Conservation (phyloP, 1,284 basidiomycete species). For the Neolentinus lepideus region DNA sequence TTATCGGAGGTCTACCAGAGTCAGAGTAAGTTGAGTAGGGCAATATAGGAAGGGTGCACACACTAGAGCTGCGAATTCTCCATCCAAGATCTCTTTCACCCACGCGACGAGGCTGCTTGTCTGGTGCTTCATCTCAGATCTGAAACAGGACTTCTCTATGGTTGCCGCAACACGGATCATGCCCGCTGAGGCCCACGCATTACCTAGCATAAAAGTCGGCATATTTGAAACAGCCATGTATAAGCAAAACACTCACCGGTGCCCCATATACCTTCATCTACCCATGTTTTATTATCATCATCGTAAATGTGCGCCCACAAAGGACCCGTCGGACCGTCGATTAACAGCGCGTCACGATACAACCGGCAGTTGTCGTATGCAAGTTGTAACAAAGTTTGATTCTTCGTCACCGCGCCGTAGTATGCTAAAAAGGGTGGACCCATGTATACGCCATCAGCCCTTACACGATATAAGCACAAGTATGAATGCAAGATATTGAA, state of each 20-base stretch:
- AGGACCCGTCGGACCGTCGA: constrained; percentile 23
- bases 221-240: constrained; percentile 10
- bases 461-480: constrained; percentile 17
- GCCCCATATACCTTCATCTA: constrained; percentile 51
- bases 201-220: constrained; percentile 38
- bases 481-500: not conserved
- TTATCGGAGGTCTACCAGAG: constrained; percentile 25
- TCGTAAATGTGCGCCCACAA: constrained; percentile 44
- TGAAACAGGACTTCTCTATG: constrained; percentile 56
- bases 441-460: constrained; percentile 82
- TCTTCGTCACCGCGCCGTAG: constrained; percentile 54
- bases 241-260: constrained; percentile 40
- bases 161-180: constrained; percentile 80
- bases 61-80: constrained; percentile 43
- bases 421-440: constrained; percentile 90
- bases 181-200: constrained; percentile 82
- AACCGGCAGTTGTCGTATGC: constrained; percentile 77
- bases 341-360: constrained; percentile 62
- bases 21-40: not conserved
- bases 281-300: constrained; percentile 21
- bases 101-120: constrained; percentile 57
- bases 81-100: constrained; percentile 64
- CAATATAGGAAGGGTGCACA: constrained; percentile 5
- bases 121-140: constrained; percentile 40
- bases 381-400: constrained; percentile 58